Base-by-base conservation (phyloP, 148 eudicot genomes). In the Talinum fruticosum region DNA sequence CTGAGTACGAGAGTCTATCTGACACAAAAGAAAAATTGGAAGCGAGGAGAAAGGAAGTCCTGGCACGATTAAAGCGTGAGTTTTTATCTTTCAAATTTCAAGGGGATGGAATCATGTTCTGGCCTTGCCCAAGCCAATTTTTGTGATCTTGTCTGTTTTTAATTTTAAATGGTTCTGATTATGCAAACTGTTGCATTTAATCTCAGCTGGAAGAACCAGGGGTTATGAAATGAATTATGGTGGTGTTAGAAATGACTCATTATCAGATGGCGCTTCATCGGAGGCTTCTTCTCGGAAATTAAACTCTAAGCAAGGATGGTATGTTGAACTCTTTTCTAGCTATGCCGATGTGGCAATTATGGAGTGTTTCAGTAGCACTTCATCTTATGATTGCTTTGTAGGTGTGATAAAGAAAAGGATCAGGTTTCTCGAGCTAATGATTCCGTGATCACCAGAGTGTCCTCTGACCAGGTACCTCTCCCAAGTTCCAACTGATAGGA, bases 1-100 rank as follows among this genome's bases (percentile, higher is more conserved):
- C 94, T 65, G 88, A 91, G 28, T 92, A 80, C 57, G 96, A 95
- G 82, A 92, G 85, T 84, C 83, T 92, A 15, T 79, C 82, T n/a
- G 97, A 95, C 84, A 92, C 96, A 54, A 90, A 89, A 76, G 96
- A 95, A 78, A 95, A 92, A 76, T 80, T 92, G 78, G 98, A 95
- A 79, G 87, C 89, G 59, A 87, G 97, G 83, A 84, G 89, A 83
- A 92, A 84, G 84, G 98, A 95, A 83, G 96, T 95, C 82, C 75
- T 88, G n/a, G 90, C 87, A 51, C 86, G 97, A 79, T 61, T 89
- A 77, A 85, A 87, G 51, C 80, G 93, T 94, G 85, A 85, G 90
- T 76, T 71, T 66, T 66, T 37, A 6, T 32, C 24, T 70, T 34
- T 33, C 23, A 24, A 16, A 35, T 62, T 62, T 23, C 66, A 61